Evolutionary conservation across 2,329 filamentous ascomycete species (phyloP), one percentile per base, ranked within the genome.

Genomic region (Fusarium mangiferae): DNA sequence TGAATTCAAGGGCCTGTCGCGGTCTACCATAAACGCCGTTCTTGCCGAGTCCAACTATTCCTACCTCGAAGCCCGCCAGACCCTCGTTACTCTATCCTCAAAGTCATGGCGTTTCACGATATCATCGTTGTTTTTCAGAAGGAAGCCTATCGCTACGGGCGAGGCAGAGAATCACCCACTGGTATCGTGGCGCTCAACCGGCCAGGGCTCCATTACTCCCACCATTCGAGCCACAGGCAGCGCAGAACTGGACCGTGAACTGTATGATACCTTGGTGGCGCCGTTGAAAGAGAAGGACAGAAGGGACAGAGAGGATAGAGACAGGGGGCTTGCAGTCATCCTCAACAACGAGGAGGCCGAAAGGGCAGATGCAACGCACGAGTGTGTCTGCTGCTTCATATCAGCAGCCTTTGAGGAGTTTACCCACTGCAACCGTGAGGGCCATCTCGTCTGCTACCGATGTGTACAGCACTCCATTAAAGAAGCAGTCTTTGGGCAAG

Each of bases 401-500:
- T 89, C 92, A 15, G 88, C 87, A 20, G 85, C 92, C 0, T 94
- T 95, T 72, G 93, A 96, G 80, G 90, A 93, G 77, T 88, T 95
- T 66, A 90, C 92, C 0, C 88, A 89, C n/a, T 96, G 94, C 83
- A 89, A 89, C 78, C 82, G 86, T 38, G 87, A 89, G 6, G 91
- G 90, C 4, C 94, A 96, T 82, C 89, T 93, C 79, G 87, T 96
- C 62, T 96, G 94, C 83, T 92, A 95, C 82, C 89, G 90, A 51
- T 98, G 96, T 82, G 91, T 98, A 57, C 92, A 92, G 72, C 90
- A 93, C 73, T 92, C 95, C 17, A 88, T 96, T 67, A 93, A 92
- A 56, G 96, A 98, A 80, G 95, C 95, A 5, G 85, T 98, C 0
- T 98, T 97, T 80, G 96, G 96, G 1, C 96, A 98, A 81, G 94